Evolutionary conservation across 805 yeast genomes (phyloP).

Genomic region (Metschnikowia amazonensis): DNA sequence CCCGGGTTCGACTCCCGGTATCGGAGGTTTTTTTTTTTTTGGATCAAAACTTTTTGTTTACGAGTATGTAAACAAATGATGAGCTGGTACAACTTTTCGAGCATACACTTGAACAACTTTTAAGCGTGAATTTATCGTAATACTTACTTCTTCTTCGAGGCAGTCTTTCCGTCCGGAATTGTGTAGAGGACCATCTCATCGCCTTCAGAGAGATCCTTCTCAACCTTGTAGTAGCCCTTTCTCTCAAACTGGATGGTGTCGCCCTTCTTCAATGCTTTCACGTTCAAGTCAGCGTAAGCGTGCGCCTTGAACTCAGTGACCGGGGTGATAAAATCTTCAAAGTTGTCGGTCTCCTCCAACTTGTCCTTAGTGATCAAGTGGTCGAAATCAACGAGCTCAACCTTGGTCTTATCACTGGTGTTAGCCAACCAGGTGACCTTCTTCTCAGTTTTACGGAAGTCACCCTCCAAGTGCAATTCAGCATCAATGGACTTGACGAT

Average conservation of each 20-base stretch:
- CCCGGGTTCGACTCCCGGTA: slow-evolving; percentile 88
- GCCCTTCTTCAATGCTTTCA: slow-evolving; percentile 72
- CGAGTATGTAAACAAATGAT: not conserved
- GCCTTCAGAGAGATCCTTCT: slow-evolving; percentile 52
- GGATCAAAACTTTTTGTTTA: too few relatives aligned
- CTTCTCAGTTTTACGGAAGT: slow-evolving; percentile 93
- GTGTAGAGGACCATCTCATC: slow-evolving; percentile 77
- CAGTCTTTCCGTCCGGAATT: slow-evolving; percentile 88
- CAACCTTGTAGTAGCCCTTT: slow-evolving; percentile 92
- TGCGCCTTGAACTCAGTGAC: slow-evolving; percentile 76
- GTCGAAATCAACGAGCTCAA: slow-evolving; percentile 86
- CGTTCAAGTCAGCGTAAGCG: slow-evolving; percentile 78
- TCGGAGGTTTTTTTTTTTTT: slow-evolving; percentile 45
- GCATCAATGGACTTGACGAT: slow-evolving; percentile 64
- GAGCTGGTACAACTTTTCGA: not conserved
- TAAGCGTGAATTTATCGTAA: not conserved
- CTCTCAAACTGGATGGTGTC: slow-evolving; percentile 93
- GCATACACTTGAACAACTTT: not conserved
- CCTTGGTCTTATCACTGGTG: slow-evolving; percentile 64
- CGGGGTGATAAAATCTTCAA: slow-evolving; percentile 87
- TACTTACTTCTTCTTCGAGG: slow-evolving; percentile 32
- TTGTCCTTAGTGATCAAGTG: slow-evolving; percentile 93
- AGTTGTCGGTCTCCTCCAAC: slow-evolving; percentile 89
- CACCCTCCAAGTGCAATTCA: slow-evolving; percentile 87
- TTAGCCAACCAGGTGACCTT: slow-evolving; percentile 93